A percentile compares a stretch with the other conserved stretches of the same genome.
Conservation (phyloP, 768 basidiomycete genomes). For the Mycena crocata region DNA sequence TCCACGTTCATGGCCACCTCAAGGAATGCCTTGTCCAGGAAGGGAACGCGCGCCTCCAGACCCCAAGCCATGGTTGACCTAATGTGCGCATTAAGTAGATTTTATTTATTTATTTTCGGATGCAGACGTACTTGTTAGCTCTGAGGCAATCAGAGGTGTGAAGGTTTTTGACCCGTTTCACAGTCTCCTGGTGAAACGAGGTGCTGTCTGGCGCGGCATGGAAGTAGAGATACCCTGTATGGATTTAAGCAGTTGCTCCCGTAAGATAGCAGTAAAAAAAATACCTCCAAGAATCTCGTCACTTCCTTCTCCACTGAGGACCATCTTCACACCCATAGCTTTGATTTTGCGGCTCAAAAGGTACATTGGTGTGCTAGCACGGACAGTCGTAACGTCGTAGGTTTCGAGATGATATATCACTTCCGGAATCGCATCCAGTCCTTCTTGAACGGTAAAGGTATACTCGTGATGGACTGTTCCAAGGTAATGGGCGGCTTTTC, state of each 20-base stretch:
- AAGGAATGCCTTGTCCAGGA: conserved; percentile 97
- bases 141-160: conserved; percentile 98
- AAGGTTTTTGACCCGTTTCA: conserved; percentile 95
- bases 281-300: conserved; percentile 97
- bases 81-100: not conserved
- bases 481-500: conserved; percentile 92
- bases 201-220: conserved; percentile 92
- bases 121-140: conserved; percentile 88
- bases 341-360: conserved; percentile 98
- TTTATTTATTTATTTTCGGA: not conserved
- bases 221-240: conserved; percentile 96
- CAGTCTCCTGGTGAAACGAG: conserved; percentile 95
- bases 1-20: conserved; percentile 94
- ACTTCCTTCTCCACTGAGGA: conserved; percentile 95
- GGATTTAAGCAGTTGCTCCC: conserved; percentile 3
- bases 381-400: conserved; percentile 98
- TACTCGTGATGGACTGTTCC: conserved; percentile 98
- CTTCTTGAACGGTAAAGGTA: conserved; percentile 98
- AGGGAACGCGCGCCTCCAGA: conserved; percentile 97
- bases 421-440: conserved; percentile 95
- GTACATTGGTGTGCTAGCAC: conserved; percentile 99
- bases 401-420: conserved; percentile 99
- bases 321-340: conserved; percentile 99
- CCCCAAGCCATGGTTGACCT: conserved; percentile 99
- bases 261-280: conserved; percentile 2